Base-by-base conservation (phyloP, 345 rosid genomes). In the Acer saccharum region DNA sequence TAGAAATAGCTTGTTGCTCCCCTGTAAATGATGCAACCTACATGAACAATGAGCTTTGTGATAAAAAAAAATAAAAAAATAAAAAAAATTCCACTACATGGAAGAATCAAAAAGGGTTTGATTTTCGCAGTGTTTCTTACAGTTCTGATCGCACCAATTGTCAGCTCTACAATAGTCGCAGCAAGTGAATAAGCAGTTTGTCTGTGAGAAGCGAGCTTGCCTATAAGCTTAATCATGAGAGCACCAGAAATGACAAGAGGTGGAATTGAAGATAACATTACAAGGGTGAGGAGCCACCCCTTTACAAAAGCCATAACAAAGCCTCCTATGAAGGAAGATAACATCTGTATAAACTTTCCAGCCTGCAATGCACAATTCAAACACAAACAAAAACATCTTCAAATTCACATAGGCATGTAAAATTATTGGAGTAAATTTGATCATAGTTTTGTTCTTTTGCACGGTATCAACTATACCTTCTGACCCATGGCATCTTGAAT, bases 401-500 rank as follows among this genome's bases (percentile, higher is more conserved):
- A 75, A 68, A 29, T 17, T 17, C n/a, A 54, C n/a, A 2, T 21
- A 25, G 7, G 25, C 64, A 35, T 23, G 39, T 69, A 16, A 55
- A 32, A 55, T 41, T 4, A 61, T 73, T 61, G 41, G 17, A 21
- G 57, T 12, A 23, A 61, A 62, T 41, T 46, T 46, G 10, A 10
- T 3, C 17, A 41, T 41, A 44, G 20, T 43, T 43, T 43, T 43
- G 46, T 43, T 10, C 46, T 7, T 43, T 43, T 43, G 46, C 67
- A 23, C 3, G 5, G n/a, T 18, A 41, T 11, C 9, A n/a, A 0
- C 3, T 16, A 44, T 83, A 91, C 96, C 89, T 90, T 93, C 82
- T 93, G 90, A 6, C 94, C 92, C 85, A 91, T 87, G 61, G 94
- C 98, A 29, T 90, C 91, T 77, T 89, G 94, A 75, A 91, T 90